These are phyloP conservation scores for Oropetium thomaeum DNA, from an alignment of 176 grass and related monocot species.

Conservation along the genomic window DNA sequence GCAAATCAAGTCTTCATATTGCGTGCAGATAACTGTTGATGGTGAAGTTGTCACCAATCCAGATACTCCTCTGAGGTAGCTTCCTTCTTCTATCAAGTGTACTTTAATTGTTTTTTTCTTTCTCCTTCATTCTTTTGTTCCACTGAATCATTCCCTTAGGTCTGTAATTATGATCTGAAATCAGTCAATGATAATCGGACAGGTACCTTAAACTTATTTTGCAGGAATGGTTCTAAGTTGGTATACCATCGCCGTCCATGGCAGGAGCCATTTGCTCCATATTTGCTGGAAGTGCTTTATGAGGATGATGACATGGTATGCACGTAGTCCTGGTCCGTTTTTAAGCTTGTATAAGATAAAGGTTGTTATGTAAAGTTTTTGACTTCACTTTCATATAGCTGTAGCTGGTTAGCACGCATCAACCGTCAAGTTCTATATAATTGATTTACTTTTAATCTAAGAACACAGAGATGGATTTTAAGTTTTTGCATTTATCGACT, in stretches of 20 bases:
- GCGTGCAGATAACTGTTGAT: conserved; percentile 68
- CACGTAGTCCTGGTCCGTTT: background rate
- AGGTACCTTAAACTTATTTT: conserved; percentile 26
- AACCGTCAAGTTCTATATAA: background rate
- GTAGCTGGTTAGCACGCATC: background rate
- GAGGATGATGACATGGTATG: conserved; percentile 94
- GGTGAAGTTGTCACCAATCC: conserved; percentile 62
- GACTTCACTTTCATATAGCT: background rate
- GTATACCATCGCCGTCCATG: conserved; percentile 77
- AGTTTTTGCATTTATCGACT: background rate
- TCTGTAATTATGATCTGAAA: conserved; percentile 1
- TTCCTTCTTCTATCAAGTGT: background rate
- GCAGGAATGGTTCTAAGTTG: conserved; percentile 65
- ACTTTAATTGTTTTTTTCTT: background rate
- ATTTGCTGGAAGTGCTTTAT: conserved; percentile 76
- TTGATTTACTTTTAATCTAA: background rate
- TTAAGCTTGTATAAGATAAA: background rate
- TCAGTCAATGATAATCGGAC: conserved; percentile 13
- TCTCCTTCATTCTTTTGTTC: background rate
- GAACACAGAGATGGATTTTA: background rate
- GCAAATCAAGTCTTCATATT: conserved; percentile 8
- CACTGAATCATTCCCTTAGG: background rate
- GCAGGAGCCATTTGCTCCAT: conserved; percentile 70
- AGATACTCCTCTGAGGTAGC: conserved; percentile 44
- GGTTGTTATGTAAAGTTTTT: background rate